Base-by-base conservation (phyloP, 2,329 filamentous ascomycete genomes). In the Trematosphaeria pertusa region DNA sequence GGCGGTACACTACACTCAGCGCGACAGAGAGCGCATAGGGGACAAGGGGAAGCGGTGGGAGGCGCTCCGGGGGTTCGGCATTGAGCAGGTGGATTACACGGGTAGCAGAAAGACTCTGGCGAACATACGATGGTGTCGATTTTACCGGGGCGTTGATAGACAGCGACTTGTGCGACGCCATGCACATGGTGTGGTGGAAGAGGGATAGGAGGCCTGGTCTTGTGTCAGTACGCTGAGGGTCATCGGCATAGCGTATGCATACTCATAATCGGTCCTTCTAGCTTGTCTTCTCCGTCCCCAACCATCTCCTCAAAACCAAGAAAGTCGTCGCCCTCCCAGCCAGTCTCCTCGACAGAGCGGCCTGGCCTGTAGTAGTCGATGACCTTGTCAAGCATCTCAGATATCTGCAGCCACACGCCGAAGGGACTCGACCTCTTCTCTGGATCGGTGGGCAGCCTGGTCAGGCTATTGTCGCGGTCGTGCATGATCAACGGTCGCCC, bases 151-250 rank as follows among this genome's bases (percentile, higher is more conserved):
- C 73, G 44, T 73, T 64, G 48, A 73, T 71, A 5, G 70, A 70
- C 19, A 73, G 64, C 2, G 78, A 78, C 32, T 81, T 79, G 61
- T 81, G 80, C 3, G 81, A 82, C 2, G 82, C 70, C 57, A 84
- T 82, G 26, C 78, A 79, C 40, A 82, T 78, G 17, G 78, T 75
- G 56, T 83, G 78, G 48, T 84, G 83, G 61, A 79, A 82, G 2
- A 84, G 63, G 46, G 83, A 81, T 6, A 84, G 64, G 5, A 81
- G 71, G 11, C 73, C 76, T 78, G 38, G 8, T 15, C 17, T 43
- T 14, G 57, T 34, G 46, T 56, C 24, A 61, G 42, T 58, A 48
- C 35, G 26, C 31, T 8, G 17, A 7, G 61, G 63, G 67, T 36
- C 7, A 19, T 21, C 7, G 24, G 15, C 24, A 20, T 42, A 31